These are phyloP conservation scores for Ploettnerulaceae sp. DNA, from an alignment of 2,329 filamentous ascomycete species.

Conservation along the genomic window DNA sequence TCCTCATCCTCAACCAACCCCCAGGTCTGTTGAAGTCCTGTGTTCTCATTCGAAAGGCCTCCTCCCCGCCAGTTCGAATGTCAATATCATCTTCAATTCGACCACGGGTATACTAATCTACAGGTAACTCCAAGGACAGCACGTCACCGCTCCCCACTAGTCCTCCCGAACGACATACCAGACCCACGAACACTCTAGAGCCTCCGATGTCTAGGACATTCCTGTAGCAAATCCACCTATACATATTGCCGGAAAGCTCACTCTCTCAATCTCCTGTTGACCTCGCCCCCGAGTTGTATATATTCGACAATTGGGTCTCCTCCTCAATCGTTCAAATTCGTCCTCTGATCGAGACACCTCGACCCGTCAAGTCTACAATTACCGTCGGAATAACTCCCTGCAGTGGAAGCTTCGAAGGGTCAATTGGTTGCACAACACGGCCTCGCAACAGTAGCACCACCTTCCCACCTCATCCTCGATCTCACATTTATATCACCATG, in stretches of 20 bases:
- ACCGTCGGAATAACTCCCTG: slow-evolving; percentile 16
- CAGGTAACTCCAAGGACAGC: no score
- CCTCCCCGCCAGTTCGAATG: slow-evolving; percentile 28
- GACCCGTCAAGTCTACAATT: slow-evolving; percentile 19
- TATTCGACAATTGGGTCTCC: slow-evolving; percentile 9
- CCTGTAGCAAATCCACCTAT: slow-evolving; percentile 20
- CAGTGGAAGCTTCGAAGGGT: slow-evolving; percentile 13
- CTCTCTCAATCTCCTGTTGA: slow-evolving; percentile 4
- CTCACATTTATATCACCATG: slow-evolving; percentile 52
- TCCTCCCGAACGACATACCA: slow-evolving; percentile 13
- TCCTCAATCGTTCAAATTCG: slow-evolving; percentile 2
- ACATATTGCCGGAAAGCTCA: slow-evolving; percentile 7
- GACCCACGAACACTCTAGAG: slow-evolving; percentile 11
- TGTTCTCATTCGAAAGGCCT: slow-evolving; percentile 22
- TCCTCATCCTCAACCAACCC: slow-evolving; percentile 13
- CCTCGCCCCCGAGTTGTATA: background rate
- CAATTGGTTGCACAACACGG: slow-evolving; percentile 20
- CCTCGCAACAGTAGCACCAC: slow-evolving; percentile 5
- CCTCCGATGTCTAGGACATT: slow-evolving; percentile 26
- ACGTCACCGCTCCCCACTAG: slow-evolving; percentile 5
- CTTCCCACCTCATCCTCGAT: slow-evolving; percentile 4
- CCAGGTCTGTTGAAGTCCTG: slow-evolving; percentile 7
- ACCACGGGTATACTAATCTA: slow-evolving; percentile 14
- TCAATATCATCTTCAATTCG: slow-evolving; percentile 11
- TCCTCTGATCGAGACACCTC: background rate